Evolutionary conservation across 2,329 filamentous ascomycete species (phyloP), one percentile per base, ranked within the genome.

Genomic region (Xenosphaeropsis pyriputrescens): DNA sequence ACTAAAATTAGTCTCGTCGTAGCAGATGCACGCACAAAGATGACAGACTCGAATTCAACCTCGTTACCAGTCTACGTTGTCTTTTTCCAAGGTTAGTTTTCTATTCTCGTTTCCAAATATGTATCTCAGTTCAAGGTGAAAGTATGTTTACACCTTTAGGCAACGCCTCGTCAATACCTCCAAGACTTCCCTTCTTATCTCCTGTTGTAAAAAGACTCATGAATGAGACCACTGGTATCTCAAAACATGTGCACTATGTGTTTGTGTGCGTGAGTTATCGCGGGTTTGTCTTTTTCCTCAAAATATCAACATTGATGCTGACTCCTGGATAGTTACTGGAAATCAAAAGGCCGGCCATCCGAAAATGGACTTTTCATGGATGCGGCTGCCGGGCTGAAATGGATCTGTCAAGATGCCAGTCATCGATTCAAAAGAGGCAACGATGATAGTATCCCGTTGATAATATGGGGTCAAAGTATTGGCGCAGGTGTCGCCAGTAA

Each of bases 391-490:
- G 70, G 77, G 6, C 51, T 83, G 16, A 47, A 60, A 8, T 85
- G 79, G 78, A 65, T 80, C 17, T 12, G 30, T 11, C 30, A 14
- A 32, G 30, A 32, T 15, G n/a, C 14, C 30, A 32, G 30, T 15
- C 16, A 32, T 32, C 14, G 56, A 49, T 0, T 61, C 65, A 32
- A 37, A 38, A 47, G 29, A 50, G 47, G 30, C 49, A 9, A 26
- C 18, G 29, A 44, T 43, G 42, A 41, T 41, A 39, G 22, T 35
- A 39, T 47, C 16, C 17, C 44, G 43, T 34, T 84, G 1, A 50
- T 85, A 1, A 57, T 88, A 9, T 88, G 82, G 81, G 82, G 82
- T 0, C 82, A 88, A 54, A 85, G 78, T 44, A 75, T 88, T 38
- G 83, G 84, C 1, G 72, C 76, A 18, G 82, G 78, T 1, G 70